Evolutionary conservation across 2,329 filamentous ascomycete genomes (phyloP), one percentile per base, ranked within the genome.

Genomic region (Dryadomyces quercivorus): DNA sequence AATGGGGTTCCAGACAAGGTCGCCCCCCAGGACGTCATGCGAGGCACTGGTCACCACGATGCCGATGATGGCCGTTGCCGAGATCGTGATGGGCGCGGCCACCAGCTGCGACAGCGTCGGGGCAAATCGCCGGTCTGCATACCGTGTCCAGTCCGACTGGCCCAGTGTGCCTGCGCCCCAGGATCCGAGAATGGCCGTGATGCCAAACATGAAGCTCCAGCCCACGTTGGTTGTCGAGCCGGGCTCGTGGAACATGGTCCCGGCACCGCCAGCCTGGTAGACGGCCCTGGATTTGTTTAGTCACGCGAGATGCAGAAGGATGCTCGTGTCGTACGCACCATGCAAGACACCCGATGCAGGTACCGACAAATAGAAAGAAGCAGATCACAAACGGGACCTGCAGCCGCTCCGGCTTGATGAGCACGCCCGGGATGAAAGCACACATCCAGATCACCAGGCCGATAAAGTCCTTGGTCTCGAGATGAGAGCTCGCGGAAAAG

Each of bases 81-180:
- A 54, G 43, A 65, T 65, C 10, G 63, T 63, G 31, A 63, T 2
- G 5, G 56, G 56, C 9, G 56, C 49, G 0, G 56, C 56, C 3
- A 57, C 34, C 10, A 70, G 61, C 2, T 70, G 66, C 22, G 68
- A 63, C 46, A 73, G 58, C 20, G 67, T 65, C 46, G 70, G 64
- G 15, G 65, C 63, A 56, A 69, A 70, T 5, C 69, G 70, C 7
- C 62, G 61, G 1, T 63, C 59, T 2, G 70, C 67, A 55, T 74
- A 74, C 3, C 72, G 67, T 3, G 70, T 67, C 60, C 69, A 74
- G 61, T 75, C 72, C 13, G 64, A 67, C 58, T 73, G 72, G 55
- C 73, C 75, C 6, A 69, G 67, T 38, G 72, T 62, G 2, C 72
- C 72, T 1, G 72, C 69, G 5, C 71, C 68, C 53, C 72, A 72